phyloP scores from a whole-genome alignment of 306 rosid species.

The Sindora glabra region DNA sequence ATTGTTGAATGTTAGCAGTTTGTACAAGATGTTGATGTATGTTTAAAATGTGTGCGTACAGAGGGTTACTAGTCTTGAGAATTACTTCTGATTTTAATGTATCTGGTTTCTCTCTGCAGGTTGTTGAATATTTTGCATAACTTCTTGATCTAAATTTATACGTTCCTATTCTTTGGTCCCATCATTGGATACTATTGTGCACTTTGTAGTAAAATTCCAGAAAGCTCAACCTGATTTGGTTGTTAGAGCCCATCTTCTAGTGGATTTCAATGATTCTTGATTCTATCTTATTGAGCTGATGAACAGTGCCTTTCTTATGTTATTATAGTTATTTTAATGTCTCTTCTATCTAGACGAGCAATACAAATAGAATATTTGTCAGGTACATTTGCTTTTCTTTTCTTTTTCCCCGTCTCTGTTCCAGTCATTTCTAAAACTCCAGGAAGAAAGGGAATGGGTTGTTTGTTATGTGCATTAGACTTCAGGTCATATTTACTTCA shows the following conservation, averaged over 20 bases:
- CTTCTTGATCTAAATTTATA: constrained; percentile 74
- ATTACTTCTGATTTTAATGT: constrained; percentile 12
- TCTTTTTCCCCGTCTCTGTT: too few relatives aligned
- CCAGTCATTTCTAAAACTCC: neutral
- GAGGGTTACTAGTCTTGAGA: constrained; percentile 4
- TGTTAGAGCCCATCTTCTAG: constrained; percentile 96
- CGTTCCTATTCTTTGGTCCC: constrained; percentile 69
- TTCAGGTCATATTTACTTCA: too few relatives aligned
- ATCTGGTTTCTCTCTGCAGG: constrained; percentile 41
- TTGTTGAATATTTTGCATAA: constrained; percentile 73
- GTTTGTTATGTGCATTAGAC: neutral
- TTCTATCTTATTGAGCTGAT: neutral
- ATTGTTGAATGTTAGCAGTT: too few relatives aligned
- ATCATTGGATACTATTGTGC: constrained; percentile 62
- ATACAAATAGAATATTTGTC: neutral
- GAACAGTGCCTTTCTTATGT: neutral
- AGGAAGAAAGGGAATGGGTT: neutral
- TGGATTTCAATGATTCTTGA: constrained; percentile 19
- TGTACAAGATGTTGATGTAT: too few relatives aligned
- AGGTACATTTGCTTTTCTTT: neutral
- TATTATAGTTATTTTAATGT: too few relatives aligned
- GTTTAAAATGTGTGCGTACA: constrained; percentile 46
- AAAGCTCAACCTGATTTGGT: constrained; percentile 89
- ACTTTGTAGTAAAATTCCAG: constrained; percentile 82
- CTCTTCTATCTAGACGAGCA: neutral